phyloP scores from a whole-genome alignment of 768 basidiomycete genomes.

The Termitomyces sp. region DNA sequence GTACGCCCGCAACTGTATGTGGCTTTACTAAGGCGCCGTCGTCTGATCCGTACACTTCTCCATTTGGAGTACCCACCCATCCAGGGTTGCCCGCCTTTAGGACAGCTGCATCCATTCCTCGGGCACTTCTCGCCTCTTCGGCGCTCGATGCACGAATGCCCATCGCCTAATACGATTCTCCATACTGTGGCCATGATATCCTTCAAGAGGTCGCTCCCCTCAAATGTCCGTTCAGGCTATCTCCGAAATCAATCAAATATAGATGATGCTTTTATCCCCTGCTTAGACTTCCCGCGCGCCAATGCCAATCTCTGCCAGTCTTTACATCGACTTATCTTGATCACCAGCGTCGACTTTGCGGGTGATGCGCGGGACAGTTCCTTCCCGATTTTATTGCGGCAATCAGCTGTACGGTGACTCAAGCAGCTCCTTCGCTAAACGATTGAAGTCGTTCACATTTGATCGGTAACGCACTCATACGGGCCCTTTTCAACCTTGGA shows the following conservation, averaged over 20 bases:
- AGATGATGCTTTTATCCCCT: not conserved
- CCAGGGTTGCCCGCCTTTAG: not conserved
- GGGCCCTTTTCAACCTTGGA: not conserved
- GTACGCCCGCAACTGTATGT: not conserved
- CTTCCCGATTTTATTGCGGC: conserved; percentile 12
- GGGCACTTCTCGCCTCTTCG: not conserved
- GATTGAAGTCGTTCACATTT: conserved; percentile 4
- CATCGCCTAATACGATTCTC: conserved; percentile 10
- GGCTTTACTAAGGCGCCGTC: not conserved
- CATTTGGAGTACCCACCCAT: conserved; percentile 2
- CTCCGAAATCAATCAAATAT: not conserved
- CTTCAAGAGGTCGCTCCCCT: not conserved
- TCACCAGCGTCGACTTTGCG: conserved; percentile 5
- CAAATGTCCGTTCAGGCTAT: not conserved
- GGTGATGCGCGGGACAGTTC: conserved; percentile 12
- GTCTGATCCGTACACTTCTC: conserved; percentile 6
- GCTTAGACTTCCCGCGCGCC: not conserved
- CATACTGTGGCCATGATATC: not conserved
- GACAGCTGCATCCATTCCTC: not conserved
- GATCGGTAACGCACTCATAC: conserved; percentile 4
- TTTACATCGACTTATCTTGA: conserved; percentile 7
- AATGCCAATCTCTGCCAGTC: not conserved
- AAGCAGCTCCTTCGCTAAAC: conserved; percentile 4
- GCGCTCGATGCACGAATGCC: not conserved
- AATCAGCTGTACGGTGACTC: conserved; percentile 12